These are phyloP conservation scores for Nicotiana knightiana DNA, from an alignment of 257 asterid species.

Conservation along the genomic window DNA sequence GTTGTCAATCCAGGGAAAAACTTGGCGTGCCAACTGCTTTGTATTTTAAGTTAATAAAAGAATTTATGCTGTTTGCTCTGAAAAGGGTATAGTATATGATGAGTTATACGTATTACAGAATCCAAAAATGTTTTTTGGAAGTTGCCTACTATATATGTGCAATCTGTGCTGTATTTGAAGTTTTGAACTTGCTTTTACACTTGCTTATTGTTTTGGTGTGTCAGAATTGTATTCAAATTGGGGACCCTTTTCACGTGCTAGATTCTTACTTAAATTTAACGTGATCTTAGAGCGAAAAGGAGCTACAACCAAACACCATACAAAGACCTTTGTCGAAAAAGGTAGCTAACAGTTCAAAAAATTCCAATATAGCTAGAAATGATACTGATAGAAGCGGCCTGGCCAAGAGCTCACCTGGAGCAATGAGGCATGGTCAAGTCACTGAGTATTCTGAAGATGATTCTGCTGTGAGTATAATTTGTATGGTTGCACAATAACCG, in stretches of 20 bases:
- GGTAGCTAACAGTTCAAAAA: constrained; percentile 21
- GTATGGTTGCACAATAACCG: neutral
- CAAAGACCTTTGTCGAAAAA: constrained; percentile 21
- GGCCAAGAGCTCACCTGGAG: constrained; percentile 24
- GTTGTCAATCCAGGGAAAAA: neutral
- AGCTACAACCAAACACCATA: constrained; percentile 30
- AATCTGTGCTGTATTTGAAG: neutral
- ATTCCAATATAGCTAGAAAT: constrained; percentile 28
- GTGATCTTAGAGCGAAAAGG: constrained; percentile 40
- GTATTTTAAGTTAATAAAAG: neutral
- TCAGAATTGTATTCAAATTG: neutral
- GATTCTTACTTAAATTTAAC: constrained; percentile 13
- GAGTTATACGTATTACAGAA: neutral
- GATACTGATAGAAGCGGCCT: constrained; percentile 25
- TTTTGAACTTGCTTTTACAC: neutral
- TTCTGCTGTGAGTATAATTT: constrained; percentile 59
- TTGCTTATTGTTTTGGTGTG: neutral
- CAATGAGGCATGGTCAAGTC: constrained; percentile 25
- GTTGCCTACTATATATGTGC: neutral
- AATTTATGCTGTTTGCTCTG: neutral
- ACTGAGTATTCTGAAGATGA: constrained; percentile 72
- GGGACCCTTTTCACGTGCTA: neutral
- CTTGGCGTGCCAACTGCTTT: neutral
- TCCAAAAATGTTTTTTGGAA: neutral
- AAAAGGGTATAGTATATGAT: neutral